phyloP scores from a whole-genome alignment of 495 filamentous ascomycete genomes.

The Aspergillus mulundensis region DNA sequence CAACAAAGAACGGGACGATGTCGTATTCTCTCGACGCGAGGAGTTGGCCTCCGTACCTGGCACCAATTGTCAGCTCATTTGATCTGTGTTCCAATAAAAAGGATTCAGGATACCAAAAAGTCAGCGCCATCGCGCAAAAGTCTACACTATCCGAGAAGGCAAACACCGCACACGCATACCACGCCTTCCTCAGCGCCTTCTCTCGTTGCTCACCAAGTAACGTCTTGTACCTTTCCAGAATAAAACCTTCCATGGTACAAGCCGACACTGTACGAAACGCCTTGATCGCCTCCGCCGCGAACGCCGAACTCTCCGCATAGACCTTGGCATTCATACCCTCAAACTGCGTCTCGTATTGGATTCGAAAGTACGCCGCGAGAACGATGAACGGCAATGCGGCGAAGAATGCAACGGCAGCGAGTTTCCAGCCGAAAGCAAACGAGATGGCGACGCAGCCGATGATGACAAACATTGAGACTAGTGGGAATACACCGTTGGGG shows the following conservation, averaged over 20 bases:
- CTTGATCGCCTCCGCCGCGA: slow-evolving; percentile 55
- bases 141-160: slow-evolving; percentile 38
- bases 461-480: slow-evolving; percentile 45
- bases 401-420: slow-evolving; percentile 54
- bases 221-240: slow-evolving; percentile 43
- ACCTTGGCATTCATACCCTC: slow-evolving; percentile 54
- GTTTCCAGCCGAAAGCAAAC: slow-evolving; percentile 60
- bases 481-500: slow-evolving; percentile 26
- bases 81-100: too few relatives aligned
- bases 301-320: slow-evolving; percentile 49
- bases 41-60: slow-evolving; percentile 51
- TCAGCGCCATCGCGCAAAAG: slow-evolving; percentile 52
- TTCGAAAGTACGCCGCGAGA: slow-evolving; percentile 51
- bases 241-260: slow-evolving; percentile 48
- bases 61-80: not conserved
- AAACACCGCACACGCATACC: slow-evolving; percentile 37
- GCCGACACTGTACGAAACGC: slow-evolving; percentile 57
- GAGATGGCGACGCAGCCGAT: slow-evolving; percentile 53
- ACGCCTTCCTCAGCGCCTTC: slow-evolving; percentile 48
- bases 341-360: slow-evolving; percentile 48
- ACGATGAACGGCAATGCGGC: slow-evolving; percentile 52
- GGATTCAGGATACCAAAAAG: slow-evolving; percentile 58
- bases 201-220: slow-evolving; percentile 49
- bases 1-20: slow-evolving; percentile 50
- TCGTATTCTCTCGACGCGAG: slow-evolving; percentile 49